Evolutionary conservation across 2,329 filamentous ascomycete genomes (phyloP).

Genomic region (Stachybotrys elegans): DNA sequence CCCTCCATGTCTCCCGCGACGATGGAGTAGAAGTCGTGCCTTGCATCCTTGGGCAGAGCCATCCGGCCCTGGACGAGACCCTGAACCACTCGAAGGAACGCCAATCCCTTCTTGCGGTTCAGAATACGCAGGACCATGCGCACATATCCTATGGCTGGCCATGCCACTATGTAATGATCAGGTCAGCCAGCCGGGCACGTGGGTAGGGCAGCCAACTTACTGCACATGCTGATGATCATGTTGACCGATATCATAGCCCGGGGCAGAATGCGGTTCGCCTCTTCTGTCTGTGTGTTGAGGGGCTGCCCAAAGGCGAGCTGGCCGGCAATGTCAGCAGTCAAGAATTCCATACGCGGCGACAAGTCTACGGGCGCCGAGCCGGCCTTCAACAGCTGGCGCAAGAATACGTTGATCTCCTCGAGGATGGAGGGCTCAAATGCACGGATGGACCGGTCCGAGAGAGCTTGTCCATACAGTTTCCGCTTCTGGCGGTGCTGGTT

Average conservation of each 20-base stretch:
- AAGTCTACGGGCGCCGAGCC: slow-evolving; percentile 7
- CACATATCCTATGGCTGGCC: background rate
- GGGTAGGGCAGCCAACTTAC: background rate
- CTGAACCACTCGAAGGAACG: background rate
- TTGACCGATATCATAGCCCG: background rate
- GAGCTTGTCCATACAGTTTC: slow-evolving; percentile 6
- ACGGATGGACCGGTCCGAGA: slow-evolving; percentile 11
- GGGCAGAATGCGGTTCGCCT: background rate
- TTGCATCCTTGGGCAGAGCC: slow-evolving; percentile 5
- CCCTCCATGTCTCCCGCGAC: background rate
- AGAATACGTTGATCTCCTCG: slow-evolving; percentile 9
- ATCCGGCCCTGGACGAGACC: slow-evolving; percentile 6
- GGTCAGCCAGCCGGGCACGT: background rate
- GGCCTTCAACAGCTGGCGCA: slow-evolving; percentile 5
- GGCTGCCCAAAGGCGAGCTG: background rate
- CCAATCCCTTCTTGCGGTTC: background rate
- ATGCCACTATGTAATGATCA: background rate
- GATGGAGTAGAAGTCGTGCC: slow-evolving; percentile 9
- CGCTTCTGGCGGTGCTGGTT: slow-evolving; percentile 8
- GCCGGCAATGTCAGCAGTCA: slow-evolving; percentile 11
- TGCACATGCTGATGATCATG: background rate
- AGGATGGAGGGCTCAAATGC: slow-evolving; percentile 9
- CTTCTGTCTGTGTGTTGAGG: background rate
- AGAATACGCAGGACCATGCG: background rate
- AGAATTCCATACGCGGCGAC: slow-evolving; percentile 6